These are phyloP conservation scores for Globisporangium parvum DNA, from an alignment of 352 stramenopile species.

Conservation along the genomic window DNA sequence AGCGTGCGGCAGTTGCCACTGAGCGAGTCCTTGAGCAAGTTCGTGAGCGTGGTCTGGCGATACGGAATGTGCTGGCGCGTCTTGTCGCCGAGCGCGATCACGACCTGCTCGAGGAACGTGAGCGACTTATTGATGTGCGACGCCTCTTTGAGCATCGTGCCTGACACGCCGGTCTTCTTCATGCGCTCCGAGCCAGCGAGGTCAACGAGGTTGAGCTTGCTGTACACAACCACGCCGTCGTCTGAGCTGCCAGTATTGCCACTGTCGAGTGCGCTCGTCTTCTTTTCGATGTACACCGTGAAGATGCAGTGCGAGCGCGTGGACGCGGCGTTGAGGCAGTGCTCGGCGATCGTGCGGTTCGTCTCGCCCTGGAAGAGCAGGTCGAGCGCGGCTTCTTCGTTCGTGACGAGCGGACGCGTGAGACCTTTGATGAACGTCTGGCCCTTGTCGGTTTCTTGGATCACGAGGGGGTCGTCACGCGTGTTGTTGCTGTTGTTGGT, in stretches of 20 bases:
- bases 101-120: slow-evolving; percentile 80
- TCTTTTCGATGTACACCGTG: slow-evolving; percentile 65
- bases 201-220: slow-evolving; percentile 92
- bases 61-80: slow-evolving; percentile 90
- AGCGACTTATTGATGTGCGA: slow-evolving; percentile 69
- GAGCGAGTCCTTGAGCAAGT: slow-evolving; percentile 86
- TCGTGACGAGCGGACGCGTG: slow-evolving; percentile 44
- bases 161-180: slow-evolving; percentile 62
- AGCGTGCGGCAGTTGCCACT: slow-evolving; percentile 76
- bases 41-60: slow-evolving; percentile 91
- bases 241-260: not conserved
- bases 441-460: slow-evolving; percentile 55
- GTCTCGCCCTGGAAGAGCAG: slow-evolving; percentile 77
- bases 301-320: slow-evolving; percentile 81
- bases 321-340: slow-evolving; percentile 72
- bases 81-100: slow-evolving; percentile 87
- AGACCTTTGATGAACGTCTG: slow-evolving; percentile 69
- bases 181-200: slow-evolving; percentile 92
- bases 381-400: slow-evolving; percentile 66
- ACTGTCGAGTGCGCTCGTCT: slow-evolving; percentile 18
- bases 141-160: slow-evolving; percentile 41
- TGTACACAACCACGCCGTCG: slow-evolving; percentile 34
- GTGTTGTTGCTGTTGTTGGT: slow-evolving; percentile 12
- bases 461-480: slow-evolving; percentile 31
- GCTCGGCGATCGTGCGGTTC: slow-evolving; percentile 72